Conservation (phyloP, 345 rosid species). For the Eucalyptus lansdowneana region DNA sequence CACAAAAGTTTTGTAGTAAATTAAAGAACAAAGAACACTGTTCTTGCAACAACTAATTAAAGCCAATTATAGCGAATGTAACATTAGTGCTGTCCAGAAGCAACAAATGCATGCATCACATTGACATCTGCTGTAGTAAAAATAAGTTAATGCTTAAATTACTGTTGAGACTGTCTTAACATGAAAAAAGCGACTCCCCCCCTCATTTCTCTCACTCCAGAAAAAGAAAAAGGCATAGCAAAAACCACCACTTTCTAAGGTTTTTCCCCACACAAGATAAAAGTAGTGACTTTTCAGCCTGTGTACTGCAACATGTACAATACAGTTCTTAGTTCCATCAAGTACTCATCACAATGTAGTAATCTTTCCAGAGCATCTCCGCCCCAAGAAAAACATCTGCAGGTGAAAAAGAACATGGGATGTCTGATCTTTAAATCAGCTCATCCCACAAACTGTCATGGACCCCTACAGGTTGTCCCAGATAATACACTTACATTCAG, state of each 20-base stretch:
- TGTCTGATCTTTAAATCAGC: not conserved
- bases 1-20: not conserved
- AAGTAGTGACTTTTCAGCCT: not conserved
- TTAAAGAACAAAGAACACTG: not conserved
- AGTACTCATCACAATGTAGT: not conserved
- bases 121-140: not conserved
- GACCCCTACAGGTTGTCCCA: not conserved
- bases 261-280: not conserved
- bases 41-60: not conserved
- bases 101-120: not conserved
- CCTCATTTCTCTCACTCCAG: not conserved
- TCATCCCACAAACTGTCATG: not conserved
- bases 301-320: not conserved
- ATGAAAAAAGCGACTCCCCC: not conserved
- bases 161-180: not conserved
- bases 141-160: not conserved
- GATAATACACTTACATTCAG: not conserved
- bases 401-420: not conserved
- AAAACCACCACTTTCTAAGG: not conserved
- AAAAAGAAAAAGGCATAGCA: not conserved
- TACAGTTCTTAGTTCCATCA: not conserved
- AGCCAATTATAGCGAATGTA: not conserved
- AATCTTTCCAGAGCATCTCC: not conserved
- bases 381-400: not conserved
- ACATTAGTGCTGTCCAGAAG: not conserved